Evolutionary conservation across 225 moss, liverwort and hornwort genomes (phyloP), one percentile per base, ranked within the genome.

Genomic region (Rhytidiadelphus loreus): DNA sequence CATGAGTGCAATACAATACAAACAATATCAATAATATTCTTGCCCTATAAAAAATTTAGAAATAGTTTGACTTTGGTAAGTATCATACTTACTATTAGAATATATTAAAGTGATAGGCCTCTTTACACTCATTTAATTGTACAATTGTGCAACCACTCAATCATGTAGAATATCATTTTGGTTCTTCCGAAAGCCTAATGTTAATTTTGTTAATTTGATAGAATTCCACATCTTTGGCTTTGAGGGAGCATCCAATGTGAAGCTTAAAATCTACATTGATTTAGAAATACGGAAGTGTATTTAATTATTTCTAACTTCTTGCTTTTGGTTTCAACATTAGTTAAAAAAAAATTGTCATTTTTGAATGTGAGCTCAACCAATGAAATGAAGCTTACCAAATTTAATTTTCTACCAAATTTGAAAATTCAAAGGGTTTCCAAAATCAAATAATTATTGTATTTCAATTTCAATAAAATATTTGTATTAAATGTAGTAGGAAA

Each of bases 131-230:
- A 37, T 37, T 37, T 66, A 12, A 37, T 37, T 21, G 11, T 37
- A 21, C 4, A 1, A 66, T 66, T 66, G 37, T 66, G 2, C 7
- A 5, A 66, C 2, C 11, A 65, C 3, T 18, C 33, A 64, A 33
- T 64, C 9, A 65, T 19, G 11, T 65, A 20, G 19, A 65, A 20
- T 11, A 35, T 19, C 37, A 35, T 35, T 1, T 22, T n/a, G 9
- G 22, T 8, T n/a, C 21, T 22, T 22, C 4, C 0, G 12, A 66
- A 1, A 66, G 7, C 2, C n/a, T 4, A 22, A 12, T 65, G 11
- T 37, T 35, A 16, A 11, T 65, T 65, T 37, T 65, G 1, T 11
- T 6, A 12, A 66, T 11, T 21, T 37, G 11, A 8, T 3, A 37
- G 16, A 37, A 65, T 65, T 37, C 11, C 37, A 65, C 0, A 0